Conservation (phyloP, 2,329 filamentous ascomycete genomes). For the Phialemoniopsis sp. region DNA sequence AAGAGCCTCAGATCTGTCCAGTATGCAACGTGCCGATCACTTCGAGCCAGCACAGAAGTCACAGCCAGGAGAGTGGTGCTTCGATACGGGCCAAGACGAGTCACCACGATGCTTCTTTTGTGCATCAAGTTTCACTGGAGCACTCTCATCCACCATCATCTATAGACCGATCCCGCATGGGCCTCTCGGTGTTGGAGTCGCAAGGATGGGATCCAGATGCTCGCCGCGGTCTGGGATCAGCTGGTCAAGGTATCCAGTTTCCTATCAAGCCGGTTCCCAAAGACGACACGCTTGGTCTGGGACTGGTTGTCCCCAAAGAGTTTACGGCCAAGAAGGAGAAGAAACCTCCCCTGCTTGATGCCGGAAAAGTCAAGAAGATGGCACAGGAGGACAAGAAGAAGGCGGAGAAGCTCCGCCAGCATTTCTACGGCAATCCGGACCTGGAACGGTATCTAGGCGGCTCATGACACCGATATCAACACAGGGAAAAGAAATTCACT, state of each 20-base stretch:
- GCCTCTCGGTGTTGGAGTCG: conserved; percentile 59
- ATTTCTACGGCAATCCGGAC: conserved; percentile 74
- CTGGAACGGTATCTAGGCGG: conserved; percentile 67
- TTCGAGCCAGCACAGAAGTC: conserved; percentile 3
- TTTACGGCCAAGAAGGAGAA: conserved; percentile 27
- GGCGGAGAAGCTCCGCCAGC: conserved; percentile 58
- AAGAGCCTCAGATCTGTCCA: conserved; percentile 35
- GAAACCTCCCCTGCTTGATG: conserved; percentile 50
- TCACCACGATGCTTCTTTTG: conserved; percentile 57
- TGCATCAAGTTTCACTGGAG: conserved; percentile 65
- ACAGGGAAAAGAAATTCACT: no score
- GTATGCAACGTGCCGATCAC: conserved; percentile 56
- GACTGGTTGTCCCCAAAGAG: conserved; percentile 41
- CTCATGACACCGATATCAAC: no score
- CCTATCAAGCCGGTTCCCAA: conserved; percentile 73
- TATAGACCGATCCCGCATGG: conserved; percentile 66
- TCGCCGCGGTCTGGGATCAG: conserved; percentile 65
- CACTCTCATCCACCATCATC: conserved; percentile 71
- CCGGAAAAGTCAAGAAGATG: conserved; percentile 63
- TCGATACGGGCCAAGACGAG: conserved; percentile 6
- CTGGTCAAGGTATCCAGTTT: conserved; percentile 67
- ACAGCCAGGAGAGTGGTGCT: conserved; percentile 15
- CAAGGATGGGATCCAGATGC: conserved; percentile 75
- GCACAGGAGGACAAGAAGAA: conserved; percentile 59
- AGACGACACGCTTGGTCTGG: conserved; percentile 71